Evolutionary conservation across 495 filamentous ascomycete genomes (phyloP), one percentile per base, ranked within the genome.

Genomic region (Aspergillus haitiensis): DNA sequence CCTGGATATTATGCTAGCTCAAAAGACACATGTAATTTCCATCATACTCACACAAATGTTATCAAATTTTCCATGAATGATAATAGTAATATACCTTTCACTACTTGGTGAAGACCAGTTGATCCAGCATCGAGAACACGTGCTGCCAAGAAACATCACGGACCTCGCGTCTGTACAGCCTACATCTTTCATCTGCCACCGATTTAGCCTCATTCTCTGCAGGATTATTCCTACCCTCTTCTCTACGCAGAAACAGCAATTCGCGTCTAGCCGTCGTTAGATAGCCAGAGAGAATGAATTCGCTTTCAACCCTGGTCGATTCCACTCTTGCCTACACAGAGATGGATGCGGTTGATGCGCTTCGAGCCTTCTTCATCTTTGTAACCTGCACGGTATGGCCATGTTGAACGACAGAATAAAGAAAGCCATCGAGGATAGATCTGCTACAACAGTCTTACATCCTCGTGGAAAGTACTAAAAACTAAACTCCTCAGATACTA

Each of bases 371-470:
- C 58, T 82, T 79, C 59, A 52, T 82, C 57, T 61, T 77, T 47
- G 71, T 78, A 60, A 71, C 77, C 55, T 78, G 75, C 65, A 78
- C 75, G 65, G 81, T 84, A 80, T 59, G 62, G 60, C 50, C 60
- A 59, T 45, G 39, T 52, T 53, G 42, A 27, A 44, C 44, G 34
- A 16, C 11, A 27, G 11, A 42, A 16, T 10, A 40, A 44, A 59
- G 52, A 35, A 44, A 16, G 11, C n/a, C 40, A 21, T 10, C 40
- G 9, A 13, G 50, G 45, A 31, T 42, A 56, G 45, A 13, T 1
- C 13, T 40, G 8, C 37, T 10, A 13, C 13, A 13, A 40, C 15
- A 21, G 27, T 9, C 44, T 47, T 16, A 7, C 9, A 10, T 1
- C 27, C 6, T 47, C 4, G 3, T 63, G 51, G 58, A 64, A 55